Percentiles rank a stretch among this genome's conserved stretches.
Conservation (phyloP, 169 alveolate species). For the Cystoisospora suis region DNA sequence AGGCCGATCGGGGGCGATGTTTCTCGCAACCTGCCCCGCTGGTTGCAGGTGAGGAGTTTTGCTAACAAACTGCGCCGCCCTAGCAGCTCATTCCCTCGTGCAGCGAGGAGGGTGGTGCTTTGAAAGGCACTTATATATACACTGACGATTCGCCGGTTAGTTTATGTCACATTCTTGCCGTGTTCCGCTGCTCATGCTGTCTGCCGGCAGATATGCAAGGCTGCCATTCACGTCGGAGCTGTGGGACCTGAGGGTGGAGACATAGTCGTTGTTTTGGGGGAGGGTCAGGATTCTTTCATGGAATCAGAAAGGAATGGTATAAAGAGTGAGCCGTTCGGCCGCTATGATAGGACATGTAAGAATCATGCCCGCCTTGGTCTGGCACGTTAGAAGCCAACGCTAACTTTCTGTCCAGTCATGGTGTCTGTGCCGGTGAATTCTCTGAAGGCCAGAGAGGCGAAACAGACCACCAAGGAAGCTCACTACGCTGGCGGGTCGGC, state of each 20-base stretch:
- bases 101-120: constrained; percentile 44
- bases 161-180: constrained; percentile 27
- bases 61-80: not conserved
- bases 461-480: not conserved
- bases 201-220: constrained; percentile 82
- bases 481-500: constrained; percentile 45
- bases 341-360: constrained; percentile 48
- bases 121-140: constrained; percentile 87
- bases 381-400: not conserved
- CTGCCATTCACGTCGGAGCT: constrained; percentile 91
- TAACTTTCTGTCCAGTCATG: constrained; percentile 25
- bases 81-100: not conserved
- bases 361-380: too few species aligned
- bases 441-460: constrained; percentile 44
- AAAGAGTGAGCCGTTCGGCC: constrained; percentile 38
- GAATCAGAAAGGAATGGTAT: constrained; percentile 36
- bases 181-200: constrained; percentile 29
- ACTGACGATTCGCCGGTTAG: constrained; percentile 84
- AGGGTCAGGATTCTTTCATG: constrained; percentile 39
- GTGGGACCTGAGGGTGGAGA: constrained; percentile 76
- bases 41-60: constrained; percentile 49
- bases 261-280: constrained; percentile 65
- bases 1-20: constrained; percentile 53
- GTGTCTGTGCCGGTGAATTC: constrained; percentile 9
- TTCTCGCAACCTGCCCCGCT: constrained; percentile 45